phyloP scores from a whole-genome alignment of 2,329 filamentous ascomycete genomes.

The Colletotrichum tamarilloi region DNA sequence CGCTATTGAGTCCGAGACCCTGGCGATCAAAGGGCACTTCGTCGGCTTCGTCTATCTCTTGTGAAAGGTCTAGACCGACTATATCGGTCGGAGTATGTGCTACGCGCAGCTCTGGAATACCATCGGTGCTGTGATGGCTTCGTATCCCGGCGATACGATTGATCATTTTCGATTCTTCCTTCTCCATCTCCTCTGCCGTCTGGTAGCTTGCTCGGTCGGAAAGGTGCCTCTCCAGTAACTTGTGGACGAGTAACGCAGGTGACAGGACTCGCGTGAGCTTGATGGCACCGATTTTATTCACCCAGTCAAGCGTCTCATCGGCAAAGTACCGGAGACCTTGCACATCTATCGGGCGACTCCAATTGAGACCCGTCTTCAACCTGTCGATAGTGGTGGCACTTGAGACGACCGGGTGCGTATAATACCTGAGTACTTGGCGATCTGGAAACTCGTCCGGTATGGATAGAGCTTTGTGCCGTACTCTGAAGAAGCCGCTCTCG shows the following conservation, averaged over 20 bases:
- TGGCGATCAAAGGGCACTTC: conserved; percentile 58
- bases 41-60: conserved; percentile 72
- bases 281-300: conserved; percentile 78
- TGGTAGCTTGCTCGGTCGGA: conserved; percentile 41
- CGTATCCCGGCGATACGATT: conserved; percentile 75
- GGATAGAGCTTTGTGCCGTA: conserved; percentile 76
- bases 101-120: conserved; percentile 80
- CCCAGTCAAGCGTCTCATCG: conserved; percentile 88
- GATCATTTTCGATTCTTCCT: conserved; percentile 66
- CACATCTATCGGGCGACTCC: conserved; percentile 74
- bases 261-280: conserved; percentile 87
- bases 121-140: conserved; percentile 79
- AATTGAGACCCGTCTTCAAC: conserved; percentile 65
- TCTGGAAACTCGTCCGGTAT: conserved; percentile 88
- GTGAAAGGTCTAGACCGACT: conserved; percentile 80
- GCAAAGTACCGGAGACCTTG: conserved; percentile 78
- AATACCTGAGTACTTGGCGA: conserved; percentile 82
- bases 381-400: conserved; percentile 64
- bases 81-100: conserved; percentile 81
- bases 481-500: conserved; percentile 82
- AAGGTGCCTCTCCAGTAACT: conserved; percentile 55
- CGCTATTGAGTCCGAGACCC: conserved; percentile 71
- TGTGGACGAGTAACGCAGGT: conserved; percentile 77
- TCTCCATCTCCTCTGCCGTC: conserved; percentile 42
- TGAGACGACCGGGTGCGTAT: conserved; percentile 88